These are phyloP conservation scores for Ruellia speciosa DNA, from an alignment of 305 asterid species.

Conservation along the genomic window DNA sequence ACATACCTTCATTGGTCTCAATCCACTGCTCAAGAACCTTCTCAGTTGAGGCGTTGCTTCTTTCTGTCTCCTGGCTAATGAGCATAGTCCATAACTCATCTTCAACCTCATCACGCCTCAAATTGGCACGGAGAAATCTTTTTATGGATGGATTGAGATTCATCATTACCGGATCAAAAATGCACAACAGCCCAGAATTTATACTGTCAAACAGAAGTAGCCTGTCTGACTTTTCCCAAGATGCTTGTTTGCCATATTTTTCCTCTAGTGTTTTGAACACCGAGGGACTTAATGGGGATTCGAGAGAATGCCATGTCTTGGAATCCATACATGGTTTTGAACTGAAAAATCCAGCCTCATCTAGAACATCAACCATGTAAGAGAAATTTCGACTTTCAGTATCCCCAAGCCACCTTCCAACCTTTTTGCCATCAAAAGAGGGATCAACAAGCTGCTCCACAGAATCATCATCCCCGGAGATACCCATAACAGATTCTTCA, in stretches of 20 bases:
- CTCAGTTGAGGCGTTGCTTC: constrained; percentile 24
- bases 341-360: constrained; percentile 38
- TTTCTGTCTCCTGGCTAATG: constrained; percentile 35
- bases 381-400: constrained; percentile 49
- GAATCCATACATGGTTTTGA: constrained; percentile 27
- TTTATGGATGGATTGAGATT: constrained; percentile 27
- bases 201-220: constrained; percentile 56
- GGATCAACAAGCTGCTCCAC: constrained; percentile 25
- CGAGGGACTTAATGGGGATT: constrained; percentile 41
- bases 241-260: constrained; percentile 56
- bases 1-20: constrained; percentile 42
- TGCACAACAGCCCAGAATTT: constrained; percentile 40
- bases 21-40: constrained; percentile 47
- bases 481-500: constrained; percentile 48
- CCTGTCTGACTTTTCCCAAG: constrained; percentile 55
- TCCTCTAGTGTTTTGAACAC: constrained; percentile 52
- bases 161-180: constrained; percentile 26
- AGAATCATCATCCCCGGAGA: constrained; percentile 49
- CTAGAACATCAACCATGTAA: constrained; percentile 65
- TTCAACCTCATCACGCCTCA: constrained; percentile 49
- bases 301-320: constrained; percentile 36
- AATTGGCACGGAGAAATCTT: constrained; percentile 23
- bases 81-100: constrained; percentile 69
- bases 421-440: constrained; percentile 23
- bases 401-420: constrained; percentile 34